phyloP scores from a whole-genome alignment of 805 yeast species.

The Ogataea pini region DNA sequence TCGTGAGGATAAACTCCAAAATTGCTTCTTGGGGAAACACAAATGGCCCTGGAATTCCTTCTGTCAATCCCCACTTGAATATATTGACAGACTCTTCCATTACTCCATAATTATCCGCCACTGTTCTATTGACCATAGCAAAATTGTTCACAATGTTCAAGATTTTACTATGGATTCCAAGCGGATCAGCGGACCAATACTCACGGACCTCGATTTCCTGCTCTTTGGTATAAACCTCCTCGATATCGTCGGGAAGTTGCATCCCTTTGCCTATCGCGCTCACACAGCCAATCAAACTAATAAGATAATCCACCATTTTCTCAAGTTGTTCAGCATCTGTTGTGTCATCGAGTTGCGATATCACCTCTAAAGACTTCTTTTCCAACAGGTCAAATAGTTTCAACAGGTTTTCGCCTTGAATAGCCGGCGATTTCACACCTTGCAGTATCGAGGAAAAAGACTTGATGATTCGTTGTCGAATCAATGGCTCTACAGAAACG shows the following conservation, averaged over 20 bases:
- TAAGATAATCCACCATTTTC: slow-evolving; percentile 44
- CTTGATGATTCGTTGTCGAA: slow-evolving; percentile 60
- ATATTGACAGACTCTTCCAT: slow-evolving; percentile 66
- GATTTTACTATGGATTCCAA: slow-evolving; percentile 43
- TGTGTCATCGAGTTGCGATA: slow-evolving; percentile 11
- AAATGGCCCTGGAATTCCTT: slow-evolving; percentile 66
- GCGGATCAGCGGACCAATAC: slow-evolving; percentile 54
- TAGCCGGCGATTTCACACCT: slow-evolving; percentile 47
- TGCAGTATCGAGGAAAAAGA: slow-evolving; percentile 66
- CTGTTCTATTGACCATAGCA: slow-evolving; percentile 40
- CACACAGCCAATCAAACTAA: slow-evolving; percentile 62
- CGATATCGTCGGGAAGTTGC: slow-evolving; percentile 55
- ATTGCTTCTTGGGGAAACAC: slow-evolving; percentile 47
- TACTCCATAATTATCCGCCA: slow-evolving; percentile 46
- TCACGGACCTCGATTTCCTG: slow-evolving; percentile 33
- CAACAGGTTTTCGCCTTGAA: slow-evolving; percentile 38
- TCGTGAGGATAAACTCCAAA: slow-evolving; percentile 41
- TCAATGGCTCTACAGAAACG: slow-evolving; percentile 41
- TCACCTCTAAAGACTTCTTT: slow-evolving; percentile 20
- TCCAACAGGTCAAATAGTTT: slow-evolving; percentile 28
- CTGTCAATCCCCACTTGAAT: slow-evolving; percentile 64
- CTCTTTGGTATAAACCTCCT: slow-evolving; percentile 39
- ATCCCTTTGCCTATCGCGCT: slow-evolving; percentile 73
- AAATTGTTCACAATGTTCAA: slow-evolving; percentile 43
- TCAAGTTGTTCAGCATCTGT: slow-evolving; percentile 21